Conservation (phyloP, 208 protist genomes). For the Crithidia brevicula region DNA sequence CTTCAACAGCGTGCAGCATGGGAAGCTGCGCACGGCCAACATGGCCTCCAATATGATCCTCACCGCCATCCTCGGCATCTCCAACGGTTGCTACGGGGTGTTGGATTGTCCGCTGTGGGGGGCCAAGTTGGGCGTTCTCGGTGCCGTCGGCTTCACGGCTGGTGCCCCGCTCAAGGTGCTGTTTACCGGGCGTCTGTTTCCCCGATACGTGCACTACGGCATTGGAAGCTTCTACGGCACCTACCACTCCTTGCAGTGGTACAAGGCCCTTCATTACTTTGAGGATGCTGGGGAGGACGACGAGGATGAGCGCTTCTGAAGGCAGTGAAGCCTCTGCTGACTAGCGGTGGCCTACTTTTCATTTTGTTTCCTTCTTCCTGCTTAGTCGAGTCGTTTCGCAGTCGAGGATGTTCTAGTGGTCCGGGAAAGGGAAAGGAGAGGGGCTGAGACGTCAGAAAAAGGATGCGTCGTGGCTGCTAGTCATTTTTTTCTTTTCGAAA, state of each 20-base stretch:
- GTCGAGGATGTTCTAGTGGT: too few relatives aligned
- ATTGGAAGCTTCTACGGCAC: constrained; percentile 68
- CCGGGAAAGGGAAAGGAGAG: too few relatives aligned
- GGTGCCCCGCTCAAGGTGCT: constrained; percentile 50
- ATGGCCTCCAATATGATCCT: constrained; percentile 68
- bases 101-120: constrained; percentile 50
- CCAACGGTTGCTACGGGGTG: constrained; percentile 41
- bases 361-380: not conserved
- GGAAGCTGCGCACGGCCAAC: constrained; percentile 58
- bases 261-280: constrained; percentile 43
- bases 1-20: constrained; percentile 80
- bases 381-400: not conserved
- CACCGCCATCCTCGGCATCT: constrained; percentile 51
- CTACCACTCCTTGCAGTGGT: constrained; percentile 64
- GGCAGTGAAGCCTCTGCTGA: not conserved
- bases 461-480: too few relatives aligned
- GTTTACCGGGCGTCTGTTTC: constrained; percentile 77
- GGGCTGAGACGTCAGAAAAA: too few relatives aligned
- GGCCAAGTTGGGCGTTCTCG: constrained; percentile 63
- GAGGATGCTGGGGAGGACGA: constrained; percentile 82
- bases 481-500: too few relatives aligned
- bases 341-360: not conserved
- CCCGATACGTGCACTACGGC: constrained; percentile 56
- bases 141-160: constrained; percentile 54
- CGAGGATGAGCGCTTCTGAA: constrained; percentile 43